phyloP scores from a whole-genome alignment of 1,284 basidiomycete species.

The Ustilago loliicola region DNA sequence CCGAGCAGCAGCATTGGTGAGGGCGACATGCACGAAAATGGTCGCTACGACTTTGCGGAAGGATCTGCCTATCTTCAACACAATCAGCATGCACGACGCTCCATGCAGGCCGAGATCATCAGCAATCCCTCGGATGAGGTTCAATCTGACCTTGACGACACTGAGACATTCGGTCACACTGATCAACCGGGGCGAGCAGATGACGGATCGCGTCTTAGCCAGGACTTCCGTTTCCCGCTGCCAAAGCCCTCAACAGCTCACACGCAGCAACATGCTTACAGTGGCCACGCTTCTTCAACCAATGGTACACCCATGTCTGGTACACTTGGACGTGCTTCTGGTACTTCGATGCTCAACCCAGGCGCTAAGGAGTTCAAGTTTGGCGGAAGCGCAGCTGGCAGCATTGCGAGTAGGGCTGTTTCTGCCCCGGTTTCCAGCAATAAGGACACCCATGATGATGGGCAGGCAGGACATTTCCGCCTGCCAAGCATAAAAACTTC shows the following conservation, averaged over 20 bases:
- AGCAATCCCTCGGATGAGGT: conserved; percentile 60
- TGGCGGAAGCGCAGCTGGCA: conserved; percentile 17
- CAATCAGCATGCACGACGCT: conserved; percentile 4
- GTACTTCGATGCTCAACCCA: conserved; percentile 51
- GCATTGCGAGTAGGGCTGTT: conserved; percentile 11
- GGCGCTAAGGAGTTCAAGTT: conserved; percentile 57
- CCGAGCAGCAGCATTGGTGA: conserved; percentile 59
- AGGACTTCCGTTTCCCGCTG: conserved; percentile 55
- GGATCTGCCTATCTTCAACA: background rate
- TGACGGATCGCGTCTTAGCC: conserved; percentile 30
- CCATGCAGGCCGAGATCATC: conserved; percentile 38
- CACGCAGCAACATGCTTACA: background rate
- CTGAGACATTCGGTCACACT: conserved; percentile 43
- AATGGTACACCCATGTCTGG: conserved; percentile 23
- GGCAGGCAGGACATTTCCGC: conserved; percentile 46
- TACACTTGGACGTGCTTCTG: conserved; percentile 42
- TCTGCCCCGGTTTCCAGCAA: conserved; percentile 23
- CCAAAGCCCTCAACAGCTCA: conserved; percentile 5
- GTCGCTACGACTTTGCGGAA: conserved; percentile 6
- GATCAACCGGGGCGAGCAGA: conserved; percentile 10
- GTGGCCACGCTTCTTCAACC: background rate
- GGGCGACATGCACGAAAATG: conserved; percentile 26
- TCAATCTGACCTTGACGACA: conserved; percentile 41
- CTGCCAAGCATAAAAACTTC: conserved; percentile 61
- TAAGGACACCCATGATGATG: background rate